phyloP scores from a whole-genome alignment of 1,139 yeast species.

The Wickerhamomyces sp. region DNA sequence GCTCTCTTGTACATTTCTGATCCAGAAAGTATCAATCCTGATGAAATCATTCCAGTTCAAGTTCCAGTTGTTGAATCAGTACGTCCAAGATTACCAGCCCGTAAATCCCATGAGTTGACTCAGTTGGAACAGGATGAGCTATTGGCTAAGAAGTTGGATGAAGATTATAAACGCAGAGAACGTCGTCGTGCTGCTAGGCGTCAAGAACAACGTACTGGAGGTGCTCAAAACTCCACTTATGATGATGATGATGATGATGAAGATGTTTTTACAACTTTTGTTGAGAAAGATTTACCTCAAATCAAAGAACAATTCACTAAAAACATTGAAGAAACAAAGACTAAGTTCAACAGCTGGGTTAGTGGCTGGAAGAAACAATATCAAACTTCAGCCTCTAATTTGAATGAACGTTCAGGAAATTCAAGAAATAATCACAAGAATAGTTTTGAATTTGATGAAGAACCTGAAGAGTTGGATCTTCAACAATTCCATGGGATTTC shows the following conservation, averaged over 20 bases:
- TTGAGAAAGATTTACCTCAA: conserved; percentile 58
- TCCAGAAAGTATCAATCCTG: conserved; percentile 59
- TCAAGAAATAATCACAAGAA: conserved; percentile 28
- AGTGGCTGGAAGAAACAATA: conserved; percentile 39
- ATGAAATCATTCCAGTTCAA: conserved; percentile 39
- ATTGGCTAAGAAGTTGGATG: conserved; percentile 76
- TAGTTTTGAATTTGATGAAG: conserved; percentile 45
- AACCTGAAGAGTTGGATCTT: conserved; percentile 43
- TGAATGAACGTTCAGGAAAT: conserved; percentile 12
- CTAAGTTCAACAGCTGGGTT: conserved; percentile 79
- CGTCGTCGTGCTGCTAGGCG: conserved; percentile 22
- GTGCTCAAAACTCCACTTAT: conserved; percentile 35
- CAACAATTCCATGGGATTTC: conserved; percentile 52
- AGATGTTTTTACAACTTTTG: conserved; percentile 60
- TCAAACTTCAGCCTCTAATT: conserved; percentile 16
- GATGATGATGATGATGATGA: conserved; percentile 38
- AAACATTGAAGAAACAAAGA: conserved; percentile 81
- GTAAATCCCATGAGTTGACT: conserved; percentile 20
- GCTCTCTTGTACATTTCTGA: conserved; percentile 80
- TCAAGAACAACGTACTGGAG: conserved; percentile 19
- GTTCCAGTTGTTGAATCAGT: conserved; percentile 28
- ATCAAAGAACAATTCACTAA: conserved; percentile 65
- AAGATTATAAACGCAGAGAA: conserved; percentile 45
- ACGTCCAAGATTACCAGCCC: conserved; percentile 25
- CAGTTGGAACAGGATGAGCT: conserved; percentile 76